A percentile compares a stretch with the other conserved stretches of the same genome.
phyloP scores from a whole-genome alignment of 345 rosid genomes.

The Syzygium aqueum region DNA sequence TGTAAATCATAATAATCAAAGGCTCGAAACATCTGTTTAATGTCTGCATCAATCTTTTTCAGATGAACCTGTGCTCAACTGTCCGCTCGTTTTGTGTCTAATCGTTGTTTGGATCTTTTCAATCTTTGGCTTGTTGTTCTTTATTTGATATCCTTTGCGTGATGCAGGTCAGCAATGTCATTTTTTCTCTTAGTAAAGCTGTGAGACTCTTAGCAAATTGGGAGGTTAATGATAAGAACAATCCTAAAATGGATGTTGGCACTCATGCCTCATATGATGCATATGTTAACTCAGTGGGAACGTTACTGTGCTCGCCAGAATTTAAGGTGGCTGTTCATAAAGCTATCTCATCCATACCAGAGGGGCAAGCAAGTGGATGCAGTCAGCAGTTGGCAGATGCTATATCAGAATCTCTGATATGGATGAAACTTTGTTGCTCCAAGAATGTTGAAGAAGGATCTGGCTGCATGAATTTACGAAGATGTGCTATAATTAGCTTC shows the following conservation, averaged over 20 bases:
- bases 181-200: slow-evolving; percentile 67
- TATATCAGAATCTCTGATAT: slow-evolving; percentile 48
- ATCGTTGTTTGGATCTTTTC: neutral
- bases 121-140: neutral
- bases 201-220: slow-evolving; percentile 33
- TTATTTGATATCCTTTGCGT: slow-evolving; percentile 6
- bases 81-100: neutral
- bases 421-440: slow-evolving; percentile 43
- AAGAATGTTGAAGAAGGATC: slow-evolving; percentile 10
- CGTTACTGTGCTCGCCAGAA: slow-evolving; percentile 40
- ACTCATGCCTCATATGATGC: slow-evolving; percentile 14
- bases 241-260: slow-evolving; percentile 6
- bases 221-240: slow-evolving; percentile 15
- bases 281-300: slow-evolving; percentile 35
- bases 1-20: slow-evolving; percentile 12
- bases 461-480: slow-evolving; percentile 4
- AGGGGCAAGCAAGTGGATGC: slow-evolving; percentile 79
- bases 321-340: slow-evolving; percentile 46
- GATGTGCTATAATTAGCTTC: slow-evolving; percentile 13
- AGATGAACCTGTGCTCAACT: neutral
- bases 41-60: neutral
- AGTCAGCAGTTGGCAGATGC: slow-evolving; percentile 47
- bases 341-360: slow-evolving; percentile 63
- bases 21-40: neutral
- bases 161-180: slow-evolving; percentile 58